Evolutionary conservation across 257 asterid species (phyloP).

Genomic region (Penstemon barbatus): DNA sequence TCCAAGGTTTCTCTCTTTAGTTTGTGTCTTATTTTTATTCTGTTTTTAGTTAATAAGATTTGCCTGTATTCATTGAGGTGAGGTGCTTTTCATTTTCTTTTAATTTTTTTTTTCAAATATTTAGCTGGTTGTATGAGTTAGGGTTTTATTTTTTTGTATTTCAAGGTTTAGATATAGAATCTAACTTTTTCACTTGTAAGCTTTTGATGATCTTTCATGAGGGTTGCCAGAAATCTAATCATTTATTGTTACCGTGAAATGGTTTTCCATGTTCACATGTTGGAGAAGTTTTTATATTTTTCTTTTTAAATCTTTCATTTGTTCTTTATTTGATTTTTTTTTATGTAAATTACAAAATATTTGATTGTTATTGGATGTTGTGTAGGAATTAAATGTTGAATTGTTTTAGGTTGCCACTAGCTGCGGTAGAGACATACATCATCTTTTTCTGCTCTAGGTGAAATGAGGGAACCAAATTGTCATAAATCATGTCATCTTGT

Average conservation of each 20-base stretch:
- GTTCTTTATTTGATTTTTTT: background rate
- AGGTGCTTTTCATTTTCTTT: background rate
- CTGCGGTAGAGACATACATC: too few relatives aligned
- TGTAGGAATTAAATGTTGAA: too few relatives aligned
- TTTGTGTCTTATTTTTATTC: background rate
- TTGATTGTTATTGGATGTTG: too few relatives aligned
- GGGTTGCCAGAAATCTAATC: background rate
- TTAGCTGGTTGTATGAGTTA: background rate
- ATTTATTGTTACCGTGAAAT: background rate
- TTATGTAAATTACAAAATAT: too few relatives aligned
- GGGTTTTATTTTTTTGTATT: background rate
- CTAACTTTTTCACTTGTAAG: background rate
- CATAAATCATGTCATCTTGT: background rate
- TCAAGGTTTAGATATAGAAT: background rate
- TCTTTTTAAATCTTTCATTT: too few relatives aligned
- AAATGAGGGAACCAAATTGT: background rate
- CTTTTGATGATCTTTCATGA: background rate
- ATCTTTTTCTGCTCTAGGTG: background rate
- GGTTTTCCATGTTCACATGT: background rate
- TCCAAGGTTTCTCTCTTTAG: slow-evolving; percentile 32
- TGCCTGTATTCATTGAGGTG: too few relatives aligned
- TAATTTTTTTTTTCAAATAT: background rate
- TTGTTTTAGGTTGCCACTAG: too few relatives aligned
- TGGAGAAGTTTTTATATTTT: background rate
- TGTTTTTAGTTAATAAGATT: background rate